Percentiles rank a stretch among this genome's conserved stretches.
These are phyloP conservation scores for Tulasnella sp. DNA, from an alignment of 768 basidiomycete species.

Conservation along the genomic window DNA sequence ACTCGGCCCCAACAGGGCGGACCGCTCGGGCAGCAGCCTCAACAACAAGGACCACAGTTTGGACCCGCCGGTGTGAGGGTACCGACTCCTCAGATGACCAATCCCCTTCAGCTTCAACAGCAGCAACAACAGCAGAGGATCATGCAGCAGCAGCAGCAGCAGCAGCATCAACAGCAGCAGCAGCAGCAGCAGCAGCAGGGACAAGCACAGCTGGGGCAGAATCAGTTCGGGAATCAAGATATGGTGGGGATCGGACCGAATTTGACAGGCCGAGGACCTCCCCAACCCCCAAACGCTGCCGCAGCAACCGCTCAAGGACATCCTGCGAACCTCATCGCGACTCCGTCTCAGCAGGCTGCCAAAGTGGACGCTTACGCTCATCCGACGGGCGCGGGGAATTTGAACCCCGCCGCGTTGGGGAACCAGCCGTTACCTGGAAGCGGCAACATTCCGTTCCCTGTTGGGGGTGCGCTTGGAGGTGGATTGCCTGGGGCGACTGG, in stretches of 20 bases:
- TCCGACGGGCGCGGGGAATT: neutral
- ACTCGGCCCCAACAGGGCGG: neutral
- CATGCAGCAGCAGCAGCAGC: neutral
- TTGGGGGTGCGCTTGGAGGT: neutral
- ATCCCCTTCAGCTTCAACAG: neutral
- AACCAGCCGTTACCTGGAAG: neutral
- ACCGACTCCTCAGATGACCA: neutral
- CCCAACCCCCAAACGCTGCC: neutral
- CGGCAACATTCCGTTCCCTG: neutral
- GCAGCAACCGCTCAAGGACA: neutral
- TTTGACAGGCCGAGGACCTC: neutral
- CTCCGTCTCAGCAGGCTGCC: constrained; percentile 9
- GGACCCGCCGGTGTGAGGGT: neutral
- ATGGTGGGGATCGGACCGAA: neutral
- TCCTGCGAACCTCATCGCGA: constrained; percentile 7
- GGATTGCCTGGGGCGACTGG: neutral
- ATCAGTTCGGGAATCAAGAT: neutral
- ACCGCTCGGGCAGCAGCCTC: neutral
- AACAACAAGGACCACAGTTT: neutral
- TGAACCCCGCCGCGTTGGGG: neutral
- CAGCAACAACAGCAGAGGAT: neutral
- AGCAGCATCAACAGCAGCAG: constrained; percentile 1
- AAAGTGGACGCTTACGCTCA: neutral
- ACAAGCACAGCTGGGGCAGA: neutral
- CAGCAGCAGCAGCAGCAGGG: constrained; percentile 1